Evolutionary conservation across 345 rosid genomes (phyloP).

Genomic region (Anastatica hierochuntica): DNA sequence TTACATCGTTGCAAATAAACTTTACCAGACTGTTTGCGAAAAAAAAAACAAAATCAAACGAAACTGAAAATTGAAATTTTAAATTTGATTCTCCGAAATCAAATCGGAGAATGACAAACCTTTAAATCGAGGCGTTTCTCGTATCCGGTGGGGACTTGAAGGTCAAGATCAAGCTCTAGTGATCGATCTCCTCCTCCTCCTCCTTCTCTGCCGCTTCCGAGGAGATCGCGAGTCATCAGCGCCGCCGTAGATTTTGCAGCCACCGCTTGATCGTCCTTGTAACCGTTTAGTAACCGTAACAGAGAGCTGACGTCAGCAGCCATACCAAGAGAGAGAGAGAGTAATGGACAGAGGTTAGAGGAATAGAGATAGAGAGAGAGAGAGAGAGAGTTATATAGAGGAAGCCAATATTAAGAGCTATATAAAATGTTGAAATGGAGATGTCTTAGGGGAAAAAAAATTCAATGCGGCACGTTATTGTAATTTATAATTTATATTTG

Average conservation of each 20-base stretch:
- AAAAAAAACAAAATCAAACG: too few relatives aligned
- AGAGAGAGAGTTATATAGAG: conserved; percentile 8
- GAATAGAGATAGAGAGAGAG: background rate
- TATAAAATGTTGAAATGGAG: too few relatives aligned
- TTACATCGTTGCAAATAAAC: too few relatives aligned
- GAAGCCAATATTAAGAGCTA: too few relatives aligned
- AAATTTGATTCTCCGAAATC: too few relatives aligned
- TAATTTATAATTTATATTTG: background rate
- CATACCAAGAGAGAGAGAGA: conserved; percentile 28
- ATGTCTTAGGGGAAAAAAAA: too few relatives aligned
- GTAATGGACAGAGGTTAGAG: too few relatives aligned
- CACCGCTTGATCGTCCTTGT: conserved; percentile 33
- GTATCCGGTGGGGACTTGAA: conserved; percentile 78
- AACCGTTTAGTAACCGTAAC: conserved; percentile 33
- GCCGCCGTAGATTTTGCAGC: conserved; percentile 35
- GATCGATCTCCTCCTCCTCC: conserved; percentile 33
- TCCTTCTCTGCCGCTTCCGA: conserved; percentile 30
- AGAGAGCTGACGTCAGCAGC: conserved; percentile 55
- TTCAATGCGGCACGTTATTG: conserved; percentile 20
- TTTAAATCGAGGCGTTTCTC: conserved; percentile 87
- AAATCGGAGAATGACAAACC: conserved; percentile 30
- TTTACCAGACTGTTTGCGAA: background rate
- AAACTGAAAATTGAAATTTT: too few relatives aligned
- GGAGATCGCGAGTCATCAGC: conserved; percentile 66
- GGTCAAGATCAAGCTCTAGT: conserved; percentile 78